Conservation (phyloP, 352 stramenopile genomes). For the Pythium apleroticum region DNA sequence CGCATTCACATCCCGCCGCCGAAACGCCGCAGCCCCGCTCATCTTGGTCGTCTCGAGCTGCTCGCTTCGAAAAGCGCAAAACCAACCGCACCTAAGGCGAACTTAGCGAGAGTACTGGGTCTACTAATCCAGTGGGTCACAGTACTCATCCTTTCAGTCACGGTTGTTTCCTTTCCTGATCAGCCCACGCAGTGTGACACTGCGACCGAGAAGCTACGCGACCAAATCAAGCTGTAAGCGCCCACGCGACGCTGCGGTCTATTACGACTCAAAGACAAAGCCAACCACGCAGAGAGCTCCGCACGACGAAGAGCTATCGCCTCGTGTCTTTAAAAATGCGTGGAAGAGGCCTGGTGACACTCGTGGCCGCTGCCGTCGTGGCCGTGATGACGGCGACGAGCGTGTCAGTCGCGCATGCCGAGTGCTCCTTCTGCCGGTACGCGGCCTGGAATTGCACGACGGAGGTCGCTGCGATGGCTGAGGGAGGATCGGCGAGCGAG, state of each 20-base stretch:
- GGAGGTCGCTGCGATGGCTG: background rate
- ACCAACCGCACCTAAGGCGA: constrained; percentile 4
- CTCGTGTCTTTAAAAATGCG: constrained; percentile 4
- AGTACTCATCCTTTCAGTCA: constrained; percentile 7
- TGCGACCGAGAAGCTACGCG: background rate
- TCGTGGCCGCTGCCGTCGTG: constrained; percentile 19
- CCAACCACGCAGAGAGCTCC: background rate
- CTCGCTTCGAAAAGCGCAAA: constrained; percentile 1
- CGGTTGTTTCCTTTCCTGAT: constrained; percentile 29
- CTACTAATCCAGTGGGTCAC: constrained; percentile 3
- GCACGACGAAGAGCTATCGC: background rate
- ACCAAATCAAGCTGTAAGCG: background rate
- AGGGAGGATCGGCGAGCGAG: constrained; percentile 6
- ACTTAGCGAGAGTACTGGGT: background rate
- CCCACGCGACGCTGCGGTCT: background rate
- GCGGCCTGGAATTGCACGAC: constrained; percentile 65
- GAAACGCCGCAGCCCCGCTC: constrained; percentile 44
- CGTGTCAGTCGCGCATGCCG: constrained; percentile 18
- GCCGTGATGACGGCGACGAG: constrained; percentile 24
- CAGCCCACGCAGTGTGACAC: constrained; percentile 23
- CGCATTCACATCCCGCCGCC: constrained; percentile 63
- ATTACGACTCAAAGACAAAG: background rate
- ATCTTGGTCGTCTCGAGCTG: constrained; percentile 20
- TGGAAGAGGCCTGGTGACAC: constrained; percentile 16
- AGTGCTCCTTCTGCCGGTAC: constrained; percentile 63